A percentile compares a stretch with the other conserved stretches of the same genome.
These are phyloP conservation scores for Phialophora expanda DNA, from an alignment of 2,329 filamentous ascomycete species.

Conservation along the genomic window DNA sequence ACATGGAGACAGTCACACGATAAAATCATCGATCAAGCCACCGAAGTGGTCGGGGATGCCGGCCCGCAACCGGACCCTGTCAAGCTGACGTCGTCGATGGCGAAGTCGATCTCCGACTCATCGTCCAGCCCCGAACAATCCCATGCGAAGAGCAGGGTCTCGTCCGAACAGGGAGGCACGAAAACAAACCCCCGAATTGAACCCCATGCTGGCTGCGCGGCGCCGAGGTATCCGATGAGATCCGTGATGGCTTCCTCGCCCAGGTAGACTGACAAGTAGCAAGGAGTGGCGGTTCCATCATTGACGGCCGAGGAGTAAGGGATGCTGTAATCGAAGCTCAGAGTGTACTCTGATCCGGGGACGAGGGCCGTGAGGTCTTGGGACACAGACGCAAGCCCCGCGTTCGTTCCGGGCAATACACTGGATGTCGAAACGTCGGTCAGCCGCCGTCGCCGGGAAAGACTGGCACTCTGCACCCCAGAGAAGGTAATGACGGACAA, in stretches of 20 bases:
- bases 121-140: conserved; percentile 5
- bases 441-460: too few species aligned
- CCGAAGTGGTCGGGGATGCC: background rate
- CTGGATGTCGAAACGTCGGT: background rate
- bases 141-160: background rate
- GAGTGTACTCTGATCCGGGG: background rate
- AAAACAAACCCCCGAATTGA: background rate
- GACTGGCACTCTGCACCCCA: too few species aligned
- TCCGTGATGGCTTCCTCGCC: background rate
- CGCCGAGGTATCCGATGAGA: background rate
- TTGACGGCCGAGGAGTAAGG: background rate
- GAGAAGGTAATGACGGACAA: too few species aligned
- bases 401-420: background rate
- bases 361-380: conserved; percentile 8
- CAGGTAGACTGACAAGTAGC: background rate
- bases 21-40: background rate
- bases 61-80: background rate
- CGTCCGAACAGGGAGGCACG: background rate
- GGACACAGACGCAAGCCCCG: background rate
- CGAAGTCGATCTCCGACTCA: background rate
- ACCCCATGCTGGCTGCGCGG: conserved; percentile 5
- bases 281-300: background rate
- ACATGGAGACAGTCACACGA: too few species aligned
- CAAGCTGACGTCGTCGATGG: conserved; percentile 3
- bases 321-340: conserved; percentile 10